A percentile compares a stretch with the other conserved stretches of the same genome.
Evolutionary conservation across 352 stramenopile genomes (phyloP).

Genomic region (Globisporangium abappressorium): DNA sequence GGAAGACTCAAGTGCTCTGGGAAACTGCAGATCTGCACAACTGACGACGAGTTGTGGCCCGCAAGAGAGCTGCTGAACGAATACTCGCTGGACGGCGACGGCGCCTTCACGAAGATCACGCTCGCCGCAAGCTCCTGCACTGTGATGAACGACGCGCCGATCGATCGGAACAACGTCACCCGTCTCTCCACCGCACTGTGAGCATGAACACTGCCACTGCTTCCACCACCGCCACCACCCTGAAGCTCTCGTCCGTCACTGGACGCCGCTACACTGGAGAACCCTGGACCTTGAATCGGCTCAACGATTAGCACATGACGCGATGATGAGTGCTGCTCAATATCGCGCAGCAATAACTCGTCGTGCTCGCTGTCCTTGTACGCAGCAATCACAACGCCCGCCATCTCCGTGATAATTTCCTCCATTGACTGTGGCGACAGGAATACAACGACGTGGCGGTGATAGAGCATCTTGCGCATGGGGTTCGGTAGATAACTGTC

Average conservation of each 20-base stretch:
- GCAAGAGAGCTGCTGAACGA: conserved; percentile 69
- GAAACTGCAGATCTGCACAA: conserved; percentile 51
- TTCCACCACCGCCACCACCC: background rate
- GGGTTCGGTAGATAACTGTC: conserved; percentile 75
- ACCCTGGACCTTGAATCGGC: conserved; percentile 40
- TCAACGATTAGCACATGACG: conserved; percentile 69
- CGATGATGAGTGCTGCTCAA: conserved; percentile 44
- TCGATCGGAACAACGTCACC: conserved; percentile 55
- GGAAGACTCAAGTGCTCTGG: conserved; percentile 64
- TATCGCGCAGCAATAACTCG: conserved; percentile 45
- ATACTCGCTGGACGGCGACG: conserved; percentile 43
- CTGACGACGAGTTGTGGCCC: conserved; percentile 43
- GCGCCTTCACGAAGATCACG: conserved; percentile 79
- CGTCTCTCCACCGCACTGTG: conserved; percentile 49
- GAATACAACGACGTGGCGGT: conserved; percentile 72
- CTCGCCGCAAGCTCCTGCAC: conserved; percentile 79
- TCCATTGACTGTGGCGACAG: conserved; percentile 73
- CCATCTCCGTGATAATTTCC: conserved; percentile 72
- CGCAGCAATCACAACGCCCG: conserved; percentile 54
- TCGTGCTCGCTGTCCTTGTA: conserved; percentile 58
- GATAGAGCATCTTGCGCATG: conserved; percentile 73
- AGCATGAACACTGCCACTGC: background rate
- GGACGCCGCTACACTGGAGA: conserved; percentile 49
- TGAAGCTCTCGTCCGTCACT: conserved; percentile 41
- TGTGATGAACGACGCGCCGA: conserved; percentile 65